phyloP scores from a whole-genome alignment of 352 stramenopile species.

The Pythium folliculosum region DNA sequence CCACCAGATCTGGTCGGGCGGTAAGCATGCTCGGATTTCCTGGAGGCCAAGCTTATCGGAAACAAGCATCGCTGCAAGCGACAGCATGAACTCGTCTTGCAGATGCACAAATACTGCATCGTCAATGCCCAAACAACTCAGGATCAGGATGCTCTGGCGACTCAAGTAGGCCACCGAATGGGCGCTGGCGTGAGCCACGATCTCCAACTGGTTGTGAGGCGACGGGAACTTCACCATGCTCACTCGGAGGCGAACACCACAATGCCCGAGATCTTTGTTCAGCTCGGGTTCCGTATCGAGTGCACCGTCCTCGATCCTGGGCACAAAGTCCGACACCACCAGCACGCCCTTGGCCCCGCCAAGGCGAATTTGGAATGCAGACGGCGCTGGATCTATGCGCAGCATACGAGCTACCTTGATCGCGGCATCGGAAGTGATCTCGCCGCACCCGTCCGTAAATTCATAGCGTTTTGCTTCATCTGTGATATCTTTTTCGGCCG shows the following conservation, averaged over 20 bases:
- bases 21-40: conserved; percentile 20
- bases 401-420: conserved; percentile 40
- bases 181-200: conserved; percentile 52
- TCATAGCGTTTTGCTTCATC: conserved; percentile 33
- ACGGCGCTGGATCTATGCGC: conserved; percentile 42
- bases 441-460: conserved; percentile 78
- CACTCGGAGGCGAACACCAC: conserved; percentile 40
- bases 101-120: conserved; percentile 68
- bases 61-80: conserved; percentile 54
- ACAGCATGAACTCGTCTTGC: conserved; percentile 68
- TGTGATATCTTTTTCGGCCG: conserved; percentile 49
- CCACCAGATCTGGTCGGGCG: conserved; percentile 27
- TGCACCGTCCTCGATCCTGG: no score
- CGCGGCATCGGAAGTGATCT: conserved; percentile 50
- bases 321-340: conserved; percentile 51
- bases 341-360: conserved; percentile 77
- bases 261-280: neutral
- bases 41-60: conserved; percentile 50
- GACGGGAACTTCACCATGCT: conserved; percentile 81
- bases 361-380: conserved; percentile 76
- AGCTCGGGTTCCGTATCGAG: neutral
- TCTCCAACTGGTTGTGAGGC: conserved; percentile 62
- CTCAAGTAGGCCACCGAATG: conserved; percentile 68
- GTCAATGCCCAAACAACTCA: conserved; percentile 60
- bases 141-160: conserved; percentile 73